These are phyloP conservation scores for Penicillium tannophilum DNA, from an alignment of 495 filamentous ascomycete species.

Conservation along the genomic window DNA sequence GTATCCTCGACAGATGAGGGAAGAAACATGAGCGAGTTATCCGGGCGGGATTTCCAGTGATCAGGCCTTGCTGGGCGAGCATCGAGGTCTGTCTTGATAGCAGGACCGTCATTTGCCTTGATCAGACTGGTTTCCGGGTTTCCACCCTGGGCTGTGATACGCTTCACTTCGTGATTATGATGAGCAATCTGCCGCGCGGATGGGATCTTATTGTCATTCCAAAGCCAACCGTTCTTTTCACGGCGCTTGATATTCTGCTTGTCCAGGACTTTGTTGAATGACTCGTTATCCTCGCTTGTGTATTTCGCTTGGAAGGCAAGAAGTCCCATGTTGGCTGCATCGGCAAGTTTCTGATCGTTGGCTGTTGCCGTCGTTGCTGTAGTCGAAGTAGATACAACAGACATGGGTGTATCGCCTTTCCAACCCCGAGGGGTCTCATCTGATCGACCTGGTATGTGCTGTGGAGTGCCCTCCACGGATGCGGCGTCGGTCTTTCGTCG, in stretches of 20 bases:
- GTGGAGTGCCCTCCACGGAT: constrained; percentile 27
- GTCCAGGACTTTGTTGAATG: constrained; percentile 89
- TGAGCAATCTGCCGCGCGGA: constrained; percentile 84
- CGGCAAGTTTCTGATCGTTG: constrained; percentile 54
- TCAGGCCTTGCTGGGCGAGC: constrained; percentile 78
- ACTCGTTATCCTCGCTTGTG: constrained; percentile 96
- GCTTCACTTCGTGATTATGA: constrained; percentile 64
- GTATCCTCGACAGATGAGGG: constrained; percentile 69
- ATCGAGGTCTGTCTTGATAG: constrained; percentile 61
- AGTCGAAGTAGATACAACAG: constrained; percentile 50
- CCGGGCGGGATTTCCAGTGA: constrained; percentile 69
- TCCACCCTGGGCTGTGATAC: constrained; percentile 53
- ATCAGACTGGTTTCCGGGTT: constrained; percentile 46
- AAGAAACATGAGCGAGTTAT: constrained; percentile 87
- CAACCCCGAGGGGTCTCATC: constrained; percentile 50
- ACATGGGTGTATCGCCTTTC: constrained; percentile 69
- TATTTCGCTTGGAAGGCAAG: constrained; percentile 87
- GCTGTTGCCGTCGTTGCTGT: constrained; percentile 24
- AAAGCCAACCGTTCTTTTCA: constrained; percentile 85
- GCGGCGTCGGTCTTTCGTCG: constrained; percentile 37
- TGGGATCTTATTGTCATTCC: constrained; percentile 84
- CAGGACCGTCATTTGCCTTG: constrained; percentile 33
- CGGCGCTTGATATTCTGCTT: constrained; percentile 82
- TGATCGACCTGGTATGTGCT: constrained; percentile 50
- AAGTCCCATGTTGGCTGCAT: constrained; percentile 77